Percentiles rank a stretch among this genome's conserved stretches.
These are phyloP conservation scores for Oryza nivara DNA, from an alignment of 176 grass and related monocot genomes.

Conservation along the genomic window DNA sequence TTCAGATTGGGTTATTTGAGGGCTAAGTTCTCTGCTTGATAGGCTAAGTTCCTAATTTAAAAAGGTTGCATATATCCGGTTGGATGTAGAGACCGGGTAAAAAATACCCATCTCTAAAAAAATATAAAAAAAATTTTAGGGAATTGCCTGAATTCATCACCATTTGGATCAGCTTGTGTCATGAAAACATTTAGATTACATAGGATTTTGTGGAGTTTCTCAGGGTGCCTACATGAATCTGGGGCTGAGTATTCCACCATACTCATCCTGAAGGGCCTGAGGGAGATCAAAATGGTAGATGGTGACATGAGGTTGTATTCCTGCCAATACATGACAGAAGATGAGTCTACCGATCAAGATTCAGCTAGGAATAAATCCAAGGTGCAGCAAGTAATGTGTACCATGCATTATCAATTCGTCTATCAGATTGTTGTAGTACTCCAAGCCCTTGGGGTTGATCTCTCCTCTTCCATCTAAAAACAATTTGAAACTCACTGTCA, in stretches of 20 bases:
- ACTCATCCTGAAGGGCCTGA: slow-evolving; percentile 64
- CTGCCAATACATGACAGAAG: slow-evolving; percentile 34
- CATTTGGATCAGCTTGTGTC: background rate
- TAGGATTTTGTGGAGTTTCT: background rate
- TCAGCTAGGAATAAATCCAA: background rate
- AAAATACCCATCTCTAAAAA: too few relatives aligned
- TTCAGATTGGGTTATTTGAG: too few relatives aligned
- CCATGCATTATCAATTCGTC: slow-evolving; percentile 65
- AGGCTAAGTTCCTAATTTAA: too few relatives aligned
- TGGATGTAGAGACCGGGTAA: too few relatives aligned
- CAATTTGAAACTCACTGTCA: background rate
- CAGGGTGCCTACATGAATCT: slow-evolving; percentile 53
- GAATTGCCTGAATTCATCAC: background rate
- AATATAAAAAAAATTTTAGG: background rate
- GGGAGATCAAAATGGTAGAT: slow-evolving; percentile 81
- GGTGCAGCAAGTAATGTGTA: background rate
- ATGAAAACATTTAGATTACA: too few relatives aligned
- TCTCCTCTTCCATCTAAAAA: slow-evolving; percentile 54
- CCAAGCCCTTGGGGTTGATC: slow-evolving; percentile 62
- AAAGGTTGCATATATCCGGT: too few relatives aligned
- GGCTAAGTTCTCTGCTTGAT: too few relatives aligned
- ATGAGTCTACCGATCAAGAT: background rate
- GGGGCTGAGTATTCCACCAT: slow-evolving; percentile 58
- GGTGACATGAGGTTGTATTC: slow-evolving; percentile 73
- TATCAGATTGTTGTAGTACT: slow-evolving; percentile 84